A percentile compares a stretch with the other conserved stretches of the same genome.
phyloP scores from a whole-genome alignment of 2,329 filamentous ascomycete genomes.

The Talaromyces sp. region DNA sequence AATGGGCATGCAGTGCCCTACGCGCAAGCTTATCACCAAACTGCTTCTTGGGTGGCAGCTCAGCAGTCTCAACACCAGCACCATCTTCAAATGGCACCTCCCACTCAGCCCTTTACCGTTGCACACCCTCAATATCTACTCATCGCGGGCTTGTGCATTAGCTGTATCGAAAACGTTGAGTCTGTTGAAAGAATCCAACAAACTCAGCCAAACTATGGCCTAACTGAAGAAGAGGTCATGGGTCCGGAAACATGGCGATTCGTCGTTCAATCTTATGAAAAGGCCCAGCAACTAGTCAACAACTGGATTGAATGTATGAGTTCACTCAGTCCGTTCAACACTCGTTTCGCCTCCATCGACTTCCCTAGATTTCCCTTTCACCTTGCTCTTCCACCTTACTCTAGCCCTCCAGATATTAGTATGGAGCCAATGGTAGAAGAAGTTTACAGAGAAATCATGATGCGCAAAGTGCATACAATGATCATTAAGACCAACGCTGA shows the following conservation, averaged over 20 bases:
- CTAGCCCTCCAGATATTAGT: neutral
- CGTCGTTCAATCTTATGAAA: neutral
- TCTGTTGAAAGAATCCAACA: neutral
- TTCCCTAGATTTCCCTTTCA: neutral
- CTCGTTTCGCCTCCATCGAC: neutral
- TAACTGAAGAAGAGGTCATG: neutral
- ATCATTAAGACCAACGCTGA: neutral
- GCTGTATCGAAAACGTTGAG: neutral
- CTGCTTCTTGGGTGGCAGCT: neutral
- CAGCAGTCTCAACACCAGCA: neutral
- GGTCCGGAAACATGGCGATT: neutral
- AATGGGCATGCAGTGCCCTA: neutral
- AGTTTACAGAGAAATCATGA: neutral
- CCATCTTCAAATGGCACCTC: neutral
- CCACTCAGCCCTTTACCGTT: neutral
- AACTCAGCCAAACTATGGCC: slow-evolving; percentile 1
- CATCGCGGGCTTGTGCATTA: slow-evolving; percentile 5
- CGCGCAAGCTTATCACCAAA: neutral
- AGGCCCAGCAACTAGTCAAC: neutral
- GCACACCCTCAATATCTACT: neutral
- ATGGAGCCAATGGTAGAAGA: neutral
- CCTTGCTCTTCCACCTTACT: neutral
- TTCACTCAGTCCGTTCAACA: neutral
- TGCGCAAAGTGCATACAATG: neutral
- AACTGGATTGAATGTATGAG: neutral